These are phyloP conservation scores for Apiotrichum laibachii DNA, from an alignment of 1,284 basidiomycete genomes.

Conservation along the genomic window DNA sequence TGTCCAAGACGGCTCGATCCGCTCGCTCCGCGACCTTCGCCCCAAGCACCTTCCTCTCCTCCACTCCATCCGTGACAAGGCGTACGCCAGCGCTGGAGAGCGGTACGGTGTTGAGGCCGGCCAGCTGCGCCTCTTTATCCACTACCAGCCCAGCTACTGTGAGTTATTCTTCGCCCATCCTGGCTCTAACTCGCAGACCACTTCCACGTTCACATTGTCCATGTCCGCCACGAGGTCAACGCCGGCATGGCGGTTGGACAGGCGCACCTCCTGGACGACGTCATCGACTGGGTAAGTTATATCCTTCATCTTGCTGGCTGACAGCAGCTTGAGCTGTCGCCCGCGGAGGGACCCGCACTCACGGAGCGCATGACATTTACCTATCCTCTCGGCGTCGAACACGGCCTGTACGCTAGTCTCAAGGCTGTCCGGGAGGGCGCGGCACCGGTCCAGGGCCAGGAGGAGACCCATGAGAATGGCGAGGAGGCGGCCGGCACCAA, in stretches of 20 bases:
- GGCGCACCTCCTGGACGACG: constrained; percentile 87
- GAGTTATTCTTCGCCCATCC: too few species aligned
- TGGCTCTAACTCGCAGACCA: constrained; percentile 63
- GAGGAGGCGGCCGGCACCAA: not conserved
- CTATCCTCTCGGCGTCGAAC: constrained; percentile 77
- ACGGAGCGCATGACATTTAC: constrained; percentile 71
- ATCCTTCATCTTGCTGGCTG: not conserved
- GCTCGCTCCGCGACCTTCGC: constrained; percentile 68
- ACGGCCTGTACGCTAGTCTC: constrained; percentile 59
- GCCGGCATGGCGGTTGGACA: constrained; percentile 80
- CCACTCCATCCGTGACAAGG: constrained; percentile 59
- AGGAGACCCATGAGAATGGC: not conserved
- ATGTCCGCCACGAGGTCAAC: constrained; percentile 64
- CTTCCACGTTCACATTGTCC: constrained; percentile 91
- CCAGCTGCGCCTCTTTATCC: constrained; percentile 75
- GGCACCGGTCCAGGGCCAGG: not conserved
- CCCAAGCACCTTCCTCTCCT: constrained; percentile 68
- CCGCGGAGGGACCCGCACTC: constrained; percentile 51
- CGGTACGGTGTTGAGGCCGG: constrained; percentile 67
- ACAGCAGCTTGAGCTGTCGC: constrained; percentile 61
- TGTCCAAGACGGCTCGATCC: constrained; percentile 59
- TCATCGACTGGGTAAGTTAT: constrained; percentile 71
- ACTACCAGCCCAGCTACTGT: constrained; percentile 98
- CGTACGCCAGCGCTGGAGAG: constrained; percentile 65
- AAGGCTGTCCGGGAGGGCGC: not conserved